A percentile compares a stretch with the other conserved stretches of the same genome.
These are phyloP conservation scores for Stevia rebaudiana DNA, from an alignment of 140 eudicot species.

Conservation along the genomic window DNA sequence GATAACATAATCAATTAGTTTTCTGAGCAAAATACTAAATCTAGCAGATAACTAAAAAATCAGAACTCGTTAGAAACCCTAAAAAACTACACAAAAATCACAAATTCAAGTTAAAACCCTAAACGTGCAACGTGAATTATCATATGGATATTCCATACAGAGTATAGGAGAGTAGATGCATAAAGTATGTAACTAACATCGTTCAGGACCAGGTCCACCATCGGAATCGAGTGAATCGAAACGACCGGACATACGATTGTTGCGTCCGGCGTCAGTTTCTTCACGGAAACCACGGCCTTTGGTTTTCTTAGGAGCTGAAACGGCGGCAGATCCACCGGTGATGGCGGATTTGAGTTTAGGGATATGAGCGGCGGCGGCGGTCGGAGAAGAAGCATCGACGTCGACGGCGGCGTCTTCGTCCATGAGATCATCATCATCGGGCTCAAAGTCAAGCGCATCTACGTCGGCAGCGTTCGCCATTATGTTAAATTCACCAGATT, in stretches of 20 bases:
- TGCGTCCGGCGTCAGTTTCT: slow-evolving; percentile 62
- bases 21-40: slow-evolving; percentile 7
- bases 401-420: slow-evolving; percentile 71
- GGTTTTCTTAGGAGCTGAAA: slow-evolving; percentile 51
- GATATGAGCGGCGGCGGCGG: slow-evolving; percentile 36
- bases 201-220: slow-evolving; percentile 92
- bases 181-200: slow-evolving; percentile 46
- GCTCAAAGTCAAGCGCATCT: slow-evolving; percentile 89
- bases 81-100: neutral
- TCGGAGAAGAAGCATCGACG: slow-evolving; percentile 47
- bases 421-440: slow-evolving; percentile 97
- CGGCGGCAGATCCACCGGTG: slow-evolving; percentile 52
- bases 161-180: neutral
- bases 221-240: slow-evolving; percentile 85
- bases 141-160: neutral
- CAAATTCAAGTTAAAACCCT: neutral
- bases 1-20: neutral
- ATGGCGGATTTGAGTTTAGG: slow-evolving; percentile 85
- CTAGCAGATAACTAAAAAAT: neutral
- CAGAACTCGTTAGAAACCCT: neutral
- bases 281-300: slow-evolving; percentile 97
- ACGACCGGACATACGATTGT: slow-evolving; percentile 61
- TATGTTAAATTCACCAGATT: neutral
- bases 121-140: neutral
- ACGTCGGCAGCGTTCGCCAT: slow-evolving; percentile 84